These are phyloP conservation scores for Pigoraptor vietnamica DNA, from an alignment of 78 protist species.

Conservation along the genomic window DNA sequence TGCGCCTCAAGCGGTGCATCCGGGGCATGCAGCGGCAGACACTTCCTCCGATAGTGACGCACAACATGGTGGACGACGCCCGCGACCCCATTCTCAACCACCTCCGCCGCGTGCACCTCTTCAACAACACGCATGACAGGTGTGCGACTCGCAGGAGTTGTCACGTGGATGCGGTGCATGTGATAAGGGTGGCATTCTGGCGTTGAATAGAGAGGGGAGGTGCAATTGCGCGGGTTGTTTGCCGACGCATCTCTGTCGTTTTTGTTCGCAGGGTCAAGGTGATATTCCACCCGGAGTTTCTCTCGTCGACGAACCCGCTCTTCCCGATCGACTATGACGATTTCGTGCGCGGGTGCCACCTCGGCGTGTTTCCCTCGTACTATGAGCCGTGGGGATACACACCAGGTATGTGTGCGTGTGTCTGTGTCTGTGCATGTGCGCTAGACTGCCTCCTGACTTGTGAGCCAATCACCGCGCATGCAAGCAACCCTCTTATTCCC, in stretches of 20 bases:
- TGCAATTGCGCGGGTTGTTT: too few species aligned
- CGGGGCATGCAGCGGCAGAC: conserved; percentile 22
- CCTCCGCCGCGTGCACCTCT: conserved; percentile 21
- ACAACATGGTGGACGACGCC: conserved; percentile 63
- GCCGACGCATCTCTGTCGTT: too few species aligned
- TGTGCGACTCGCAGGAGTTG: not conserved
- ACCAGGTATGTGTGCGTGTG: not conserved
- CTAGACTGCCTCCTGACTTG: too few species aligned
- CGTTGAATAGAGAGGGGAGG: too few species aligned
- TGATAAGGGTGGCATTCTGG: too few species aligned
- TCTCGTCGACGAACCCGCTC: conserved; percentile 60
- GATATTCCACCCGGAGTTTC: conserved; percentile 82
- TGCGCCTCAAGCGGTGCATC: conserved; percentile 53
- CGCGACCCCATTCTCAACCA: conserved; percentile 10
- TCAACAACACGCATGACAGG: conserved; percentile 57
- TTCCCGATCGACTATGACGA: conserved; percentile 65
- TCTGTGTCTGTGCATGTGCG: too few species aligned
- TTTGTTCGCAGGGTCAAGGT: conserved; percentile 63
- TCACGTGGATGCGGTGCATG: too few species aligned
- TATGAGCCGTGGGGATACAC: conserved; percentile 79
- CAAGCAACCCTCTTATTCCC: too few species aligned
- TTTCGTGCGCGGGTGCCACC: conserved; percentile 63
- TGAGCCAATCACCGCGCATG: too few species aligned
- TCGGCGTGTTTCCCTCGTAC: conserved; percentile 74
- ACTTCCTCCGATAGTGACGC: conserved; percentile 76